Conservation (phyloP, 1,284 basidiomycete species). For the Leccinum proliferum region DNA sequence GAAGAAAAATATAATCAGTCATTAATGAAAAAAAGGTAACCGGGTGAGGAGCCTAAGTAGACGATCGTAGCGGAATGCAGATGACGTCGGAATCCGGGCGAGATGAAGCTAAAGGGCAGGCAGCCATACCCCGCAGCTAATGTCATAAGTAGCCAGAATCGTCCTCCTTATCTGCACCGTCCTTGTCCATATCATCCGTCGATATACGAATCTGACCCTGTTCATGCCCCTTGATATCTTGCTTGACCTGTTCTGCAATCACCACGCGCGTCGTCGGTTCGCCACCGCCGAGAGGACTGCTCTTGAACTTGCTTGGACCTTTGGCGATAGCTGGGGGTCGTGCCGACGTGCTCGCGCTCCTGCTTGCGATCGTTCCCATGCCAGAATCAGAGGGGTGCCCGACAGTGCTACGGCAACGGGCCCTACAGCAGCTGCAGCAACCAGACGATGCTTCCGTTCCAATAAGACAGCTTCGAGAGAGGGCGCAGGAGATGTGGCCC, state of each 20-base stretch:
- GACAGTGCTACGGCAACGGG: not conserved
- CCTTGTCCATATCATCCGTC: constrained; percentile 15
- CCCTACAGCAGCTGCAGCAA: constrained; percentile 14
- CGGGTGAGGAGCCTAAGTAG: too few relatives aligned
- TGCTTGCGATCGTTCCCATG: not conserved
- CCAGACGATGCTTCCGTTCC: constrained; percentile 47
- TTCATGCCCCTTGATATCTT: constrained; percentile 20
- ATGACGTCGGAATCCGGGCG: not conserved
- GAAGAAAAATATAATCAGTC: too few relatives aligned
- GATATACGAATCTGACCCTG: constrained; percentile 21
- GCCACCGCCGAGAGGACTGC: constrained; percentile 49
- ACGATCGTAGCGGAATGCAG: too few relatives aligned
- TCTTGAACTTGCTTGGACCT: constrained; percentile 60
- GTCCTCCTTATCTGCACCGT: constrained; percentile 19
- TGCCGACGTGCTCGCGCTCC: constrained; percentile 11
- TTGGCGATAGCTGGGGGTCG: constrained; percentile 28
- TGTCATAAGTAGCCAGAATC: constrained; percentile 27
- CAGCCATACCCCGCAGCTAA: not conserved
- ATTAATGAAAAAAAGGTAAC: too few relatives aligned
- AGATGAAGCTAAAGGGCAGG: not conserved
- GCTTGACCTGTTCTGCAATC: constrained; percentile 37
- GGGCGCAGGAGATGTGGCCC: constrained; percentile 39
- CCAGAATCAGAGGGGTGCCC: constrained; percentile 6
- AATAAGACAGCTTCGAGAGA: constrained; percentile 57
- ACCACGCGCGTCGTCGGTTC: constrained; percentile 34